Base-by-base conservation (phyloP, 2,329 filamentous ascomycete genomes). In the Arthroderma uncinatum region DNA sequence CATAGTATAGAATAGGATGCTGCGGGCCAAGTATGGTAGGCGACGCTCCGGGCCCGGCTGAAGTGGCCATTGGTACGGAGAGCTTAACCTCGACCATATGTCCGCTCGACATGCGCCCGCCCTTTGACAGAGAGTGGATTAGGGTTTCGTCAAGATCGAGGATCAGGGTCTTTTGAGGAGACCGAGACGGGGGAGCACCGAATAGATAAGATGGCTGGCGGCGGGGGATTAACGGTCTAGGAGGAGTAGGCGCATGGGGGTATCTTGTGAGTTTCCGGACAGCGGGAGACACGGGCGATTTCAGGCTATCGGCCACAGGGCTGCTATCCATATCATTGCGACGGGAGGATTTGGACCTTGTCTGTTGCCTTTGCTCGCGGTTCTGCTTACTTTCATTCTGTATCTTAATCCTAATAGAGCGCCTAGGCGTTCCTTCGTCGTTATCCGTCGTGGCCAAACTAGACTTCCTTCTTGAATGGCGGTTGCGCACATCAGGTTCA, bases 11-110 rank as follows among this genome's bases (percentile, higher is more conserved):
- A 63, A 98, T 97, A 0, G 93, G 93, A 68, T 98, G 91, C 67
- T 95, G 92, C 40, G 90, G 89, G 6, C 87, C 89, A 21, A 61
- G 16, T 10, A 59, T 58, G 8, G 78, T 80, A 19, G 82, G 77
- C 63, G 84, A 80, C 25, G 85, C 84, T 33, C 82, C 83, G 7
- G 69, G 70, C 1, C 69, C 64, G 4, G 69, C 64, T 56, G 72
- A 63, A 25, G 73, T 64, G 16, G 70, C 68, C 62, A 73, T 70
- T 28, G 73, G 72, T 42, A 72, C 67, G 30, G 73, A 66, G 60
- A 95, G 79, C 65, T 90, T 90, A 62, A 98, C 93, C 74, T 98
- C 93, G 55, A 98, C 91, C 93, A 98, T 98, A 73, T 98, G 93
- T 16, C 93, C 93, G 19, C 89, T 92, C 65, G 89, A 92, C 85